Conservation (phyloP, 2,329 filamentous ascomycete species). For the Lecanicillium sp. region DNA sequence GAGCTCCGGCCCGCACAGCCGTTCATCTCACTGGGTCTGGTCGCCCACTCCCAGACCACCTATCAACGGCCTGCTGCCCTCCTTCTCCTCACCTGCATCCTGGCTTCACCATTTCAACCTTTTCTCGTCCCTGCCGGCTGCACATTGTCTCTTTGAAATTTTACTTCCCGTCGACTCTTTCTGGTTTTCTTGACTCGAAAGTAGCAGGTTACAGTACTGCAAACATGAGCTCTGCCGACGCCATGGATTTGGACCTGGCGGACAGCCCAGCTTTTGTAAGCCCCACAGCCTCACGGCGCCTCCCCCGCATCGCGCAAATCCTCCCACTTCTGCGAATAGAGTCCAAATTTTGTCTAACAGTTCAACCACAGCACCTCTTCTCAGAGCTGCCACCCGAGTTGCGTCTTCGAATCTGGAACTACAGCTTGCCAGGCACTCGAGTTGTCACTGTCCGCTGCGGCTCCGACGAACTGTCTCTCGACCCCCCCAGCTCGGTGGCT, state of each 20-base stretch:
- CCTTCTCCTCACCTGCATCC: not conserved
- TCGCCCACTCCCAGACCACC: not conserved
- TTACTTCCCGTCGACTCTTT: too few species aligned
- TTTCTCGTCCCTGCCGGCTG: not conserved
- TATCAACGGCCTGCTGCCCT: not conserved
- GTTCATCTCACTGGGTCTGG: conserved; percentile 3
- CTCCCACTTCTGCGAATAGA: not conserved
- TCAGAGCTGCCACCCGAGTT: conserved; percentile 39
- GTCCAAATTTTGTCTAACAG: not conserved
- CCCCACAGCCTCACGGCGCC: not conserved
- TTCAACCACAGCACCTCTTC: conserved; percentile 33
- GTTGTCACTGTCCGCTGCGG: conserved; percentile 39
- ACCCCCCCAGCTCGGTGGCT: not conserved
- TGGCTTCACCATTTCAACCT: not conserved
- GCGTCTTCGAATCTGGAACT: conserved; percentile 42
- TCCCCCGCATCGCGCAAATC: not conserved
- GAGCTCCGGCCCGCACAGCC: not conserved
- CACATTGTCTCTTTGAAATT: too few species aligned
- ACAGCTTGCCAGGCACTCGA: conserved; percentile 36
- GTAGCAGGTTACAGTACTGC: not conserved
- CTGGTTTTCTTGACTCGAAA: too few species aligned
- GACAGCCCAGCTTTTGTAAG: conserved; percentile 4
- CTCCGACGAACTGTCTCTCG: conserved; percentile 5
- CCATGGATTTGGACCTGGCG: not conserved
- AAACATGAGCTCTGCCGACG: not conserved